Evolutionary conservation across 768 basidiomycete species (phyloP), one percentile per base, ranked within the genome.

Genomic region (Udeniomyces megalosporus): DNA sequence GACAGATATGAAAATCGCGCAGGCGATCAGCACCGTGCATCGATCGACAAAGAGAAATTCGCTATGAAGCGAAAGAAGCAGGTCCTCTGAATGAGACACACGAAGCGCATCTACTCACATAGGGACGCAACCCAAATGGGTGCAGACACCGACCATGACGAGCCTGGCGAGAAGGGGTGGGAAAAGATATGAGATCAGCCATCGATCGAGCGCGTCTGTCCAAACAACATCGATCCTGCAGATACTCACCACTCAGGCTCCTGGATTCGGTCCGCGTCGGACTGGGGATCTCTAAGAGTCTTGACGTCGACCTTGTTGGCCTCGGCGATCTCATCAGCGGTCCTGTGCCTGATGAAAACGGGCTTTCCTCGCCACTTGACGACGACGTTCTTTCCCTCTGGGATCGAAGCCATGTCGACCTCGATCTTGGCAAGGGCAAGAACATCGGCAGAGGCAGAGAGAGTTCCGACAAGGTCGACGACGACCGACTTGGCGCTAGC

Each of bases 341-440:
- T 99, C 70, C 95, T 83, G 79, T 99, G 95, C 68, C 95, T 83
- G 74, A 99, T 90, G 80, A 97, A 97, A 59, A 99, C 95, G 67
- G 95, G 95, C 80, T 99, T 99, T 74, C 95, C 95, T 71, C 95
- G 87, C 95, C 95, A 99, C 96, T 69, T 91, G 77, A 92, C 87
- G 75, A 93, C 83, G 68, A 85, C 86, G 73, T 93, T 92, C 91
- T 71, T 66, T 71, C 72, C 91, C 80, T 96, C 90, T 42, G 95
- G 95, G 71, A 99, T 97, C 65, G 76, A 78, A 59, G 77, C 76
- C 65, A 99, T 82, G 44, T 93, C 89, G 64, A 99, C 83, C 76
- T 99, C 95, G 66, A 96, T 88, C 78, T 96, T 97, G 65, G 95
- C 95, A 67, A 97, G 80, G 54, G 95, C 95, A 69, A 97, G 83